Evolutionary conservation across 306 rosid species (phyloP).

Genomic region (Acacia crassicarpa): DNA sequence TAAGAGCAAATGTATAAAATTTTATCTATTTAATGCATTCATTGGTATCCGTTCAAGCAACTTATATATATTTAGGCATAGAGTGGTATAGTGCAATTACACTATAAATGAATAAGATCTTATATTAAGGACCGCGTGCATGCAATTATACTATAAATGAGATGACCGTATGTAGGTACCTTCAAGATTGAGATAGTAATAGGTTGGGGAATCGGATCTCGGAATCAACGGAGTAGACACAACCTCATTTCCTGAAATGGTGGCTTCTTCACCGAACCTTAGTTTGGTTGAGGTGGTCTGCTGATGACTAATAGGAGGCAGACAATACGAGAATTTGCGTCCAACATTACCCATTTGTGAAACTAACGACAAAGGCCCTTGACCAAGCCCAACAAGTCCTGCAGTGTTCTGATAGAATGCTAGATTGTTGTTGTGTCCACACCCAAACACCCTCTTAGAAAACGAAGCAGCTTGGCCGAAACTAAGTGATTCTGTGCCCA

Average conservation of each 20-base stretch:
- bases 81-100: no score
- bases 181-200: neutral
- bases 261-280: neutral
- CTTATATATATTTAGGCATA: no score
- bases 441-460: neutral
- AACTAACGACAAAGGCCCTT: neutral
- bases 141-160: no score
- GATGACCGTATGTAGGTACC: no score
- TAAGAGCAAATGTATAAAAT: no score
- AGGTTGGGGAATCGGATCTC: neutral
- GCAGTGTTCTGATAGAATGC: no score
- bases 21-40: no score
- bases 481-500: neutral
- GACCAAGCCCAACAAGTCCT: neutral
- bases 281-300: neutral
- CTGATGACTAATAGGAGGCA: neutral
- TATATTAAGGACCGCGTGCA: no score
- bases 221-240: neutral
- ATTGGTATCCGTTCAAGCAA: no score
- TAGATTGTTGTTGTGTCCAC: neutral
- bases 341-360: neutral
- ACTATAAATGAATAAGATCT: no score
- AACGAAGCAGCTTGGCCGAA: neutral
- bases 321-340: neutral
- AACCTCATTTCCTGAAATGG: neutral